These are phyloP conservation scores for Venturia asperata DNA, from an alignment of 2,329 filamentous ascomycete species.

Conservation along the genomic window DNA sequence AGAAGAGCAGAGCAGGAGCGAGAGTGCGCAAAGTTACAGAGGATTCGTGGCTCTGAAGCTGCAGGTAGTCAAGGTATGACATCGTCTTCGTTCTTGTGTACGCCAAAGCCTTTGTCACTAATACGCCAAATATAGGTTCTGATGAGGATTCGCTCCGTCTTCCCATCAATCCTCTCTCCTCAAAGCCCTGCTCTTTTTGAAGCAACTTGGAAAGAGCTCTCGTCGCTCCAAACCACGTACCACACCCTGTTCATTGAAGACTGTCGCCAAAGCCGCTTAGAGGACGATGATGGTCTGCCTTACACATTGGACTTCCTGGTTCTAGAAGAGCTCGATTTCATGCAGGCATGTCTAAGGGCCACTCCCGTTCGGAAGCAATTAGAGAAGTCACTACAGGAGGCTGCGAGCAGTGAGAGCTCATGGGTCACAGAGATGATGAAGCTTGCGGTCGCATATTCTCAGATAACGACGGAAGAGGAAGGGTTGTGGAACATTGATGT, in stretches of 20 bases:
- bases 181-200: constrained; percentile 79
- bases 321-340: constrained; percentile 87
- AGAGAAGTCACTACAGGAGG: constrained; percentile 62
- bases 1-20: constrained; percentile 51
- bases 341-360: constrained; percentile 84
- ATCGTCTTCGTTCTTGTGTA: not conserved
- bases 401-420: constrained; percentile 54
- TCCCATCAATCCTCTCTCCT: constrained; percentile 71
- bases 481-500: constrained; percentile 95
- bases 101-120: not conserved
- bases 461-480: constrained; percentile 88
- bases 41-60: constrained; percentile 80
- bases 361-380: constrained; percentile 83
- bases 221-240: constrained; percentile 63
- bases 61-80: constrained; percentile 70
- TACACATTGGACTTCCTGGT: constrained; percentile 93
- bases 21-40: constrained; percentile 62
- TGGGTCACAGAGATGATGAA: constrained; percentile 89
- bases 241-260: constrained; percentile 78
- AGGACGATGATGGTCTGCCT: constrained; percentile 84
- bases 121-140: constrained; percentile 52
- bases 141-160: constrained; percentile 79
- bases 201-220: constrained; percentile 82
- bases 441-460: constrained; percentile 74
- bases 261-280: constrained; percentile 77